Percentiles rank a stretch among this genome's conserved stretches.
Evolutionary conservation across 192 early-diverging fungal species (phyloP).

Genomic region (Jimgerdemannia lactiflua): DNA sequence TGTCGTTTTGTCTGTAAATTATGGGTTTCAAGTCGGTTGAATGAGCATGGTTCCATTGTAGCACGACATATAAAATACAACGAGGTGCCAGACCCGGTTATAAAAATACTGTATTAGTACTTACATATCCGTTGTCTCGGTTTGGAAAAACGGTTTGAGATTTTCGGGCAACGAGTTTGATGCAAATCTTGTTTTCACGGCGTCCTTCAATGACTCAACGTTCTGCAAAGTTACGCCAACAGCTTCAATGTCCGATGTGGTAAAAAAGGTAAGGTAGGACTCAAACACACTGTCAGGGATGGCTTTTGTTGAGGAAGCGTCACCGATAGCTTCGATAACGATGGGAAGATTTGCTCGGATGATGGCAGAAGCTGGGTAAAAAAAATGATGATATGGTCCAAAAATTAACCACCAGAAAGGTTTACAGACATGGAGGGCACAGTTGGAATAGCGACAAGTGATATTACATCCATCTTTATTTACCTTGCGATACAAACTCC

Average conservation of each 20-base stretch:
- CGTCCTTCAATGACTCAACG: constrained; percentile 3
- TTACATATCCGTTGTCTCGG: background rate
- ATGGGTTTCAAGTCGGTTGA: too few species aligned
- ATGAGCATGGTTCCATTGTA: too few species aligned
- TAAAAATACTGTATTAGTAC: background rate
- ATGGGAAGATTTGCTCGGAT: background rate
- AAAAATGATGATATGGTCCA: background rate
- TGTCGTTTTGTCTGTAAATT: background rate
- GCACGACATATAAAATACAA: too few species aligned
- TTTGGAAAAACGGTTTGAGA: background rate
- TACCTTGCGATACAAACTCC: constrained; percentile 41
- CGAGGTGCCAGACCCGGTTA: too few species aligned
- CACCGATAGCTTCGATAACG: background rate
- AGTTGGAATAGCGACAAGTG: too few species aligned
- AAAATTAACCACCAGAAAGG: too few species aligned
- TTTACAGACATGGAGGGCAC: too few species aligned
- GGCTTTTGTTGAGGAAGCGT: constrained; percentile 10
- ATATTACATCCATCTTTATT: too few species aligned
- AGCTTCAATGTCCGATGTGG: constrained; percentile 10
- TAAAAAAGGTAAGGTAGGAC: constrained; percentile 13
- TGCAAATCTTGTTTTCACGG: constrained; percentile 1
- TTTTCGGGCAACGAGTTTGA: constrained; percentile 7
- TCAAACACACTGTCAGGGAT: constrained; percentile 17
- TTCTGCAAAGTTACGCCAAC: constrained; percentile 2
- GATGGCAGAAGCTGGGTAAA: background rate